Base-by-base conservation (phyloP, 257 asterid genomes). In the Fraxinus pennsylvanica region DNA sequence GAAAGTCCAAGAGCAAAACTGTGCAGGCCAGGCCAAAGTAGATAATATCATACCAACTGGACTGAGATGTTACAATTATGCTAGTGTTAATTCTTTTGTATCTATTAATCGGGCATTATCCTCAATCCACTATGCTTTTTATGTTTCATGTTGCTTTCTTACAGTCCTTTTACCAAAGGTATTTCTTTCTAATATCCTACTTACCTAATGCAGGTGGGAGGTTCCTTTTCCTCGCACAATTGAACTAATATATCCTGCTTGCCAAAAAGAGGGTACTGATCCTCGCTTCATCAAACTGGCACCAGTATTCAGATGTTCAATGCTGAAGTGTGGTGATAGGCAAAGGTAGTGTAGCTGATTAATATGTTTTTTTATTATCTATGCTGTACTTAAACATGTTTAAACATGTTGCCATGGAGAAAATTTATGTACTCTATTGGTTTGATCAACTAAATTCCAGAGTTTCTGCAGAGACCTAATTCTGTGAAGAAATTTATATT, bases 261-360 rank as follows among this genome's bases (percentile, higher is more conserved):
- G 54, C 69, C 85, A 87, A 82, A 73, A 50, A 73, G 88, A 91
- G 84, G 86, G 79, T 50, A 87, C 86, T 83, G 98, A 92, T 89
- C 98, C 99, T n/a, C 98, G 98, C 73, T 96, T 96, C 86, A 74
- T 96, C 81, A 90, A 91, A 80, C 72, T 96, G 92, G 82, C 77
- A 71, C 99, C 99, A 21, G 96, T 96, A 71, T 93, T 96, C 83
- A 96, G 89, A 86, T 96, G 97, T 85, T 90, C 97, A 25, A 83
- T 76, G 78, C 80, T 93, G 66, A 91, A 88, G 75, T 84, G 86
- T 30, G 92, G 97, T 76, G 88, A 89, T 81, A 89, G 91, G 81
- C 96, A 88, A 83, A 93, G 98, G 98, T 96, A 86, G 47, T 57
- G 75, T 79, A 59, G 47, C 39, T 38, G 38, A 29, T 68, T 79